These are phyloP conservation scores for Aspergillus fumigatus DNA, from an alignment of 2,329 filamentous ascomycete species.

Conservation along the genomic window DNA sequence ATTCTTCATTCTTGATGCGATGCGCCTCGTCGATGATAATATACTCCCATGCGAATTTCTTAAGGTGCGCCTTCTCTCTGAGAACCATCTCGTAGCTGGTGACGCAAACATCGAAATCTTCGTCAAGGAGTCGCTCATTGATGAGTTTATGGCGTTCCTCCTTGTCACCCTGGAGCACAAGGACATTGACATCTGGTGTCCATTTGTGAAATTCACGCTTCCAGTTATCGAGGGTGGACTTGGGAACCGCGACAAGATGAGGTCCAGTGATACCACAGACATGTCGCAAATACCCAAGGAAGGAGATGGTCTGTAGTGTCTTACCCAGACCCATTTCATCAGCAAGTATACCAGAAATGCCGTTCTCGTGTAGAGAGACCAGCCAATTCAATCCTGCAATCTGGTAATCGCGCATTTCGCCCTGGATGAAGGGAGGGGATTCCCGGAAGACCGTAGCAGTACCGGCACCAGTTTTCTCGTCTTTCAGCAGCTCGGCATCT, in stretches of 20 bases:
- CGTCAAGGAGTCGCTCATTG: constrained; percentile 82
- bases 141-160: constrained; percentile 87
- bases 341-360: constrained; percentile 94
- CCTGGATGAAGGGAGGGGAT: constrained; percentile 82
- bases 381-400: constrained; percentile 95
- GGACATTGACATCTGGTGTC: constrained; percentile 92
- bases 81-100: constrained; percentile 99
- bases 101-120: constrained; percentile 96
- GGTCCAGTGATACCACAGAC: constrained; percentile 85
- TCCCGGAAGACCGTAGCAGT: constrained; percentile 90
- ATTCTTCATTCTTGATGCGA: constrained; percentile 99
- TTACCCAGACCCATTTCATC: constrained; percentile 99
- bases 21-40: constrained; percentile 99
- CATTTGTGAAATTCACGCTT: constrained; percentile 88
- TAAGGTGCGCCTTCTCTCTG: constrained; percentile 86
- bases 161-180: constrained; percentile 92
- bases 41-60: constrained; percentile 99
- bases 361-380: constrained; percentile 95
- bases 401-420: constrained; percentile 94
- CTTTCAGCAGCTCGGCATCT: constrained; percentile 79
- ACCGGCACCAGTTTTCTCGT: constrained; percentile 82
- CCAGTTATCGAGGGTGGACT: constrained; percentile 98
- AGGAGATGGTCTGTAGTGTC: constrained; percentile 94
- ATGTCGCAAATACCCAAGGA: constrained; percentile 90
- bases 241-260: constrained; percentile 87